These are phyloP conservation scores for Lodderomyces beijingensis DNA, from an alignment of 1,139 yeast genomes.

Conservation along the genomic window DNA sequence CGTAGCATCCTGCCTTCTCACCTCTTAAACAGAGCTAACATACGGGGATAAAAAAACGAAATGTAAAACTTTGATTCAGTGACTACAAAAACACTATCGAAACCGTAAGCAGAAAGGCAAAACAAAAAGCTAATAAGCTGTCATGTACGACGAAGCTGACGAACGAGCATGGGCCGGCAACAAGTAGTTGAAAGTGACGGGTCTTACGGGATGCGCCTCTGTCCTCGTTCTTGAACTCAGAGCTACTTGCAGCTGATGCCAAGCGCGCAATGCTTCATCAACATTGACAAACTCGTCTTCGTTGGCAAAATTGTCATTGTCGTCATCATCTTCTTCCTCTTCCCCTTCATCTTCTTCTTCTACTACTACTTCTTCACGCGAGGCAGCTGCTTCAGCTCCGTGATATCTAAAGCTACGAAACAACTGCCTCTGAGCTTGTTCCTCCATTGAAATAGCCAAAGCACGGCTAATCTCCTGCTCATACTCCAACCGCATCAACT, in stretches of 20 bases:
- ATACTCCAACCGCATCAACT: constrained; percentile 5
- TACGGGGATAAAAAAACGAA: too few species aligned
- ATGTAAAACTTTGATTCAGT: too few species aligned
- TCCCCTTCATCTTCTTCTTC: constrained; percentile 3
- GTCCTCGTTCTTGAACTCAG: constrained; percentile 1
- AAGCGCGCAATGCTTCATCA: constrained; percentile 8
- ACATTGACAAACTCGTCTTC: constrained; percentile 12
- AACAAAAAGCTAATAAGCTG: too few species aligned
- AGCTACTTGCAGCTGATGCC: constrained; percentile 4
- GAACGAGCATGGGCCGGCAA: constrained; percentile 7
- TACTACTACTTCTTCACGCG: constrained; percentile 3
- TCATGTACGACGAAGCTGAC: constrained; percentile 10
- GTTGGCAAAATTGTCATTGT: background rate
- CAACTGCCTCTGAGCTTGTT: constrained; percentile 9
- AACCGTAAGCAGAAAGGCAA: too few species aligned
- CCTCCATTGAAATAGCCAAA: constrained; percentile 11
- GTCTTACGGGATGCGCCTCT: too few species aligned
- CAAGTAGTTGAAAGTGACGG: constrained; percentile 6
- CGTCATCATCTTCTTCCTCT: background rate
- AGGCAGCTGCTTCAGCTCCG: too few species aligned
- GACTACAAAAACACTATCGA: too few species aligned
- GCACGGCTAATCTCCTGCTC: constrained; percentile 10
- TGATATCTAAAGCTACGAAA: constrained; percentile 11
- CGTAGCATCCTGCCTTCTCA: too few species aligned
- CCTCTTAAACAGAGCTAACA: too few species aligned